Evolutionary conservation across 2,329 filamentous ascomycete species (phyloP).

Genomic region (Colletotrichum chlorophyti): DNA sequence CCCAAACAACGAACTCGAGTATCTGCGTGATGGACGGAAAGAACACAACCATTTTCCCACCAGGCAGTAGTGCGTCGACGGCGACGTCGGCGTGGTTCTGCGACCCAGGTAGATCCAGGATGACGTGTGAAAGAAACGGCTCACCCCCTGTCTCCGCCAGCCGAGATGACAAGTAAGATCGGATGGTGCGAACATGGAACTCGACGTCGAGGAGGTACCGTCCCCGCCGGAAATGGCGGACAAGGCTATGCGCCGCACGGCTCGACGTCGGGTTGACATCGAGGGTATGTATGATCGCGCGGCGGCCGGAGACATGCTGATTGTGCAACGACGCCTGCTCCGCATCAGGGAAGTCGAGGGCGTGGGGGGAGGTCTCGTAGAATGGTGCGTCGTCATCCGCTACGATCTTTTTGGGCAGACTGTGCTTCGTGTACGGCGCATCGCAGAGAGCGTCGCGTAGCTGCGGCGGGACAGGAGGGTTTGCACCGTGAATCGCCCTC

Average conservation of each 20-base stretch:
- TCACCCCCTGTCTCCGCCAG: slow-evolving; percentile 46
- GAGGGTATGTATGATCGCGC: slow-evolving; percentile 77
- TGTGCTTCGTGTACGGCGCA: slow-evolving; percentile 23
- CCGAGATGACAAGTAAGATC: slow-evolving; percentile 66
- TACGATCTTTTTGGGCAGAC: slow-evolving; percentile 15
- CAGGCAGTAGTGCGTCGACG: slow-evolving; percentile 64
- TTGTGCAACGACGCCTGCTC: slow-evolving; percentile 44
- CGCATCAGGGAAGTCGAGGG: slow-evolving; percentile 30
- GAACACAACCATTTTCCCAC: slow-evolving; percentile 74
- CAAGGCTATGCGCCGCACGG: slow-evolving; percentile 66
- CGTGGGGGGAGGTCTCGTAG: slow-evolving; percentile 8
- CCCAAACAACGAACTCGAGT: slow-evolving; percentile 63
- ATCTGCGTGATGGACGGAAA: slow-evolving; percentile 83
- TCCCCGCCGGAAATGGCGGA: slow-evolving; percentile 72
- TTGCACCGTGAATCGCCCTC: slow-evolving; percentile 77
- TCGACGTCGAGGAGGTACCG: slow-evolving; percentile 75
- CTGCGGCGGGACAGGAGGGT: slow-evolving; percentile 56
- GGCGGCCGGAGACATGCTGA: slow-evolving; percentile 56
- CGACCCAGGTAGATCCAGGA: slow-evolving; percentile 76
- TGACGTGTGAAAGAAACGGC: slow-evolving; percentile 74
- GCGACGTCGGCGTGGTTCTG: slow-evolving; percentile 55
- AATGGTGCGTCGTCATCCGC: slow-evolving; percentile 26
- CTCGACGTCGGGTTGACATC: slow-evolving; percentile 71
- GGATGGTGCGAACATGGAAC: slow-evolving; percentile 74
- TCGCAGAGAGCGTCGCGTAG: slow-evolving; percentile 40